phyloP scores from a whole-genome alignment of 2,329 filamentous ascomycete genomes.

The Cladosporium halotolerans region DNA sequence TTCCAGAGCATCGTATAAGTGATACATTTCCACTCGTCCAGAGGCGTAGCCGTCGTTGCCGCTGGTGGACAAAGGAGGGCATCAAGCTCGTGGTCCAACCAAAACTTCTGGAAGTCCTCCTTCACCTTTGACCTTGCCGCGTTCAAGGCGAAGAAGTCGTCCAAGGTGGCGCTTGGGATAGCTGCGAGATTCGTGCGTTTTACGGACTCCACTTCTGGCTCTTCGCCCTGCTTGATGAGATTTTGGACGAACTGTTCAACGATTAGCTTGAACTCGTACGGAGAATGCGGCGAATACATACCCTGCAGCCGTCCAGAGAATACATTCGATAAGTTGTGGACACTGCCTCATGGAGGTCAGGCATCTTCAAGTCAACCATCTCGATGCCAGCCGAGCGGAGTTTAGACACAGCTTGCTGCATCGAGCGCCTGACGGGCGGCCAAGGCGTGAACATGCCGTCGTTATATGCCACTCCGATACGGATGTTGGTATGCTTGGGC shows the following conservation, averaged over 20 bases:
- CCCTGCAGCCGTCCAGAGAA: slow-evolving; percentile 3
- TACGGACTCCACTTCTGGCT: slow-evolving; percentile 20
- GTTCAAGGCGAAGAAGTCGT: slow-evolving; percentile 16
- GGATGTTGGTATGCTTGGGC: slow-evolving; percentile 11
- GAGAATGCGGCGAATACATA: not conserved
- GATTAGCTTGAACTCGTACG: too few species aligned
- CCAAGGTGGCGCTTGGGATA: slow-evolving; percentile 15
- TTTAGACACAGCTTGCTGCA: slow-evolving; percentile 14
- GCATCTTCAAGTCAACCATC: slow-evolving; percentile 15
- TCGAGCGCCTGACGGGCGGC: slow-evolving; percentile 18
- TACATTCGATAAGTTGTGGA: slow-evolving; percentile 15
- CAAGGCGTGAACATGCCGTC: slow-evolving; percentile 19
- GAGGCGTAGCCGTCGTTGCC: slow-evolving; percentile 46
- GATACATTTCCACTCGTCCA: slow-evolving; percentile 35
- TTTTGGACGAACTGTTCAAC: slow-evolving; percentile 4
- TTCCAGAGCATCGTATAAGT: slow-evolving; percentile 61
- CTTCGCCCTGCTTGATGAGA: slow-evolving; percentile 14
- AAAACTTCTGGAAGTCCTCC: slow-evolving; percentile 12
- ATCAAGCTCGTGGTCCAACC: slow-evolving; percentile 37
- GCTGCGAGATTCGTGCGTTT: slow-evolving; percentile 17
- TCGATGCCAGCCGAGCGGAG: slow-evolving; percentile 15
- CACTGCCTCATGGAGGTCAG: slow-evolving; percentile 16
- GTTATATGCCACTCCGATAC: slow-evolving; percentile 19
- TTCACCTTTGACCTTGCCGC: slow-evolving; percentile 14
- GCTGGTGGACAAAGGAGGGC: slow-evolving; percentile 55